Percentiles rank a stretch among this genome's conserved stretches.
Conservation (phyloP, 2,329 filamentous ascomycete species). For the Sarocladium kiliense region DNA sequence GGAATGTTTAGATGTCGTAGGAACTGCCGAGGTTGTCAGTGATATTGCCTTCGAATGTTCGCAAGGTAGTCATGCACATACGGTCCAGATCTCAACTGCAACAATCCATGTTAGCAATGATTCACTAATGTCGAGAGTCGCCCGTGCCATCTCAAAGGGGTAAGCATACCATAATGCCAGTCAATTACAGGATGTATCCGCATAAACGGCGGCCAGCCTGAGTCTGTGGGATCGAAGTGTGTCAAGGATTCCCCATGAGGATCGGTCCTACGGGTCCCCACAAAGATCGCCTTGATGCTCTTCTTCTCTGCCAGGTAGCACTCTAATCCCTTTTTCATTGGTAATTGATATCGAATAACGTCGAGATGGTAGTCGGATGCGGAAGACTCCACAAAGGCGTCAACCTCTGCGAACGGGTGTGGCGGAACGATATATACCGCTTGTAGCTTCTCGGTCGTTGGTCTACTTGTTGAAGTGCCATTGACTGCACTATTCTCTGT, state of each 20-base stretch:
- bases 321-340: constrained; percentile 78
- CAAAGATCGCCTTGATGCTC: constrained; percentile 54
- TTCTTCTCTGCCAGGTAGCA: constrained; percentile 65
- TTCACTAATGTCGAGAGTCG: background rate
- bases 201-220: constrained; percentile 89
- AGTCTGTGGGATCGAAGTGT: constrained; percentile 83
- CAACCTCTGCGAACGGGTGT: constrained; percentile 81
- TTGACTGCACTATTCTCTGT: constrained; percentile 11
- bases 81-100: constrained; percentile 77
- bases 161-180: constrained; percentile 69
- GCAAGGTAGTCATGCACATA: constrained; percentile 41
- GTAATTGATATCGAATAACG: constrained; percentile 66
- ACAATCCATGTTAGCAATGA: background rate
- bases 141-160: background rate
- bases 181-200: constrained; percentile 93
- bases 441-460: constrained; percentile 51
- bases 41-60: background rate
- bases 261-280: constrained; percentile 78
- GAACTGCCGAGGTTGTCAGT: constrained; percentile 52
- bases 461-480: constrained; percentile 11
- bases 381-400: constrained; percentile 71
- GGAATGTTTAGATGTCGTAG: constrained; percentile 72
- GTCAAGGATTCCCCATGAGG: constrained; percentile 77
- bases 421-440: constrained; percentile 85
- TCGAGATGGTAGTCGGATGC: constrained; percentile 67